Base-by-base conservation (phyloP, 352 stramenopile genomes). In the Globisporangium carolinianum region DNA sequence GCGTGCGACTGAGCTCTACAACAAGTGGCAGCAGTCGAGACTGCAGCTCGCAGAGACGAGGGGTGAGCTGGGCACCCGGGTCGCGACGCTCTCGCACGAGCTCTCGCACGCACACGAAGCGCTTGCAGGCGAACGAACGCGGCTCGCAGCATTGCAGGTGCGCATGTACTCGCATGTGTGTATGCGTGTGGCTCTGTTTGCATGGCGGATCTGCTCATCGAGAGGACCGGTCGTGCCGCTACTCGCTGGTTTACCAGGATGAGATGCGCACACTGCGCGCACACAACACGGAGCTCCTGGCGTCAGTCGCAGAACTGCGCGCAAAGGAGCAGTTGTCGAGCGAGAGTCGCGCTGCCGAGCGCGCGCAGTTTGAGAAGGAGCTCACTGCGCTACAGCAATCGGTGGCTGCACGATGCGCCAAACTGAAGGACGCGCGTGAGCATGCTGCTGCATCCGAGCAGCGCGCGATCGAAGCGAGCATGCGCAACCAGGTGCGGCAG, bases 61-160 rank as follows among this genome's bases (percentile, higher is more conserved):
- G 39, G 62, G 62, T 9, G 60, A 72, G 36, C 35, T 73, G 47
- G 57, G 55, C n/a, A 63, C 47, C 32, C 57, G 57, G 9, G 17
- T 73, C 3, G 50, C 53, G 4, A 49, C 56, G 32, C 39, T 84
- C 8, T 62, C 81, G 61, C 63, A 52, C 11, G 65, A 83, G 53
- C 39, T 75, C 2, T 41, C 9, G 3, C 66, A 76, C 17, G 18
- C 51, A 7, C 58, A 57, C 7, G 46, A 51, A 1, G 45, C 50
- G 7, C 45, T 65, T n/a, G 37, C 55, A 9, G 55, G 58, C 2
- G 52, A 72, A 48, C 68, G 63, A 42, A 35, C 43, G 47, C 58
- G 53, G 7, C 38, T 48, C 0, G n/a, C 53, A 10, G n/a, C 47
- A 2, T 42, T 73, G 0, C 65, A 79, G 70, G 72, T 78, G 39